A percentile compares a stretch with the other conserved stretches of the same genome.
Evolutionary conservation across 2,329 filamentous ascomycete species (phyloP).

Genomic region (Chaetomiaceae sp.): DNA sequence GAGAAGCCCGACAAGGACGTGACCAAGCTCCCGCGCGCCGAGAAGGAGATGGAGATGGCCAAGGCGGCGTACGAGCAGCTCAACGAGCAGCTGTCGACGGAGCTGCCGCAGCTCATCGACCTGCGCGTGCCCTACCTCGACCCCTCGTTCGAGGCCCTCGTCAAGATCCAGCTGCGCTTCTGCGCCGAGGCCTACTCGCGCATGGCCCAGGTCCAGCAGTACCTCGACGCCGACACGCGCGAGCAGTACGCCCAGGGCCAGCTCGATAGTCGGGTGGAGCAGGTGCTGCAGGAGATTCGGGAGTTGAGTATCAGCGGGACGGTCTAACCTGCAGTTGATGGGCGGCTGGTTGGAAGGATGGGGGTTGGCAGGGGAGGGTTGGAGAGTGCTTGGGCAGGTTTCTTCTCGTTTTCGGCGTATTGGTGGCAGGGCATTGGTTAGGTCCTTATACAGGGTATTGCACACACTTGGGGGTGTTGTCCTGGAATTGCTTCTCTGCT

Average conservation of each 20-base stretch:
- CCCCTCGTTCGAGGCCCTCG: constrained; percentile 92
- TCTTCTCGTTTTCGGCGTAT: constrained; percentile 18
- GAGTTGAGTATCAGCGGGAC: constrained; percentile 87
- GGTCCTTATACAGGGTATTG: constrained; percentile 7
- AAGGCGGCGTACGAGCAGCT: constrained; percentile 91
- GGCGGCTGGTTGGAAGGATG: background rate
- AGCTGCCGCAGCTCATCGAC: constrained; percentile 94
- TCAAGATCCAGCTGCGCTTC: constrained; percentile 97
- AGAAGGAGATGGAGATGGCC: constrained; percentile 94
- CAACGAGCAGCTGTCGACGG: constrained; percentile 90
- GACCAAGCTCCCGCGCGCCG: constrained; percentile 89
- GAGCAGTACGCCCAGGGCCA: constrained; percentile 95
- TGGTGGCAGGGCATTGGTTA: constrained; percentile 15
- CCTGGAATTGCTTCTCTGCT: background rate
- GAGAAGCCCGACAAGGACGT: constrained; percentile 99
- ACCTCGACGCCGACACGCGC: constrained; percentile 88
- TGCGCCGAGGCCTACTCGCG: constrained; percentile 95
- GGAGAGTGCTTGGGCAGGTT: too few relatives aligned
- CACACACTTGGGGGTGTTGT: background rate
- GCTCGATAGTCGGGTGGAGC: constrained; percentile 84
- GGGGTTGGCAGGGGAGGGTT: background rate
- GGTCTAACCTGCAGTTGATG: constrained; percentile 39
- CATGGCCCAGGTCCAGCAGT: constrained; percentile 99
- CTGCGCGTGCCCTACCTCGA: constrained; percentile 95
- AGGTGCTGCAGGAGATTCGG: constrained; percentile 93